Conservation (phyloP, 164 flowering plant genomes). For the Nymphaea colorata region DNA sequence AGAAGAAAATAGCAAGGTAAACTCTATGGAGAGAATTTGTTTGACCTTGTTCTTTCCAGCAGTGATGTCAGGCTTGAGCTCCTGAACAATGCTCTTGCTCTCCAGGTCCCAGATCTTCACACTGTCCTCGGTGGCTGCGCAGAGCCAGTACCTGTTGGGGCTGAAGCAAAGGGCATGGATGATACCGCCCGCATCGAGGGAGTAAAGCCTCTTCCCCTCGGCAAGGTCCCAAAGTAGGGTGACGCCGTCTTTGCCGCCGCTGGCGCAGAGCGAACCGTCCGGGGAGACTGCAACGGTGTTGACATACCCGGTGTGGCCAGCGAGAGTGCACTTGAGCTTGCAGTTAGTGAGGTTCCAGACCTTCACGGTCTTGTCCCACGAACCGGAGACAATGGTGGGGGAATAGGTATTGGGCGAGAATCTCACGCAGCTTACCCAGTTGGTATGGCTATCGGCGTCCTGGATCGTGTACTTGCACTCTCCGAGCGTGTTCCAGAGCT, state of each 20-base stretch:
- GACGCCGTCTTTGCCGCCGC: conserved; percentile 86
- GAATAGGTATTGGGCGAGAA: conserved; percentile 53
- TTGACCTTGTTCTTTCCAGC: conserved; percentile 24
- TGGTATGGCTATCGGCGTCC: conserved; percentile 34
- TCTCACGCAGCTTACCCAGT: conserved; percentile 77
- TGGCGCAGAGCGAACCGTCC: conserved; percentile 68
- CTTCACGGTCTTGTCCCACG: conserved; percentile 76
- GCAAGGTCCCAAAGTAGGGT: conserved; percentile 76
- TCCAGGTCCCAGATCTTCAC: conserved; percentile 6
- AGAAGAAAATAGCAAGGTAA: no score
- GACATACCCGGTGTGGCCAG: conserved; percentile 46
- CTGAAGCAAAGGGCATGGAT: conserved; percentile 77
- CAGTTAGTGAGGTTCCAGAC: conserved; percentile 75
- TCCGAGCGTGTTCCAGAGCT: conserved; percentile 85
- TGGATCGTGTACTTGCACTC: conserved; percentile 84
- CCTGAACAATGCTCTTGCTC: conserved; percentile 39
- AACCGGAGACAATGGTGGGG: conserved; percentile 73
- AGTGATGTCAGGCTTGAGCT: conserved; percentile 46
- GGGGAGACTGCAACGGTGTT: conserved; percentile 77
- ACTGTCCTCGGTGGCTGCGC: conserved; percentile 5
- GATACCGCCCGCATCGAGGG: conserved; percentile 57
- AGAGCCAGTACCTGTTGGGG: conserved; percentile 46
- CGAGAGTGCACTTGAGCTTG: conserved; percentile 43
- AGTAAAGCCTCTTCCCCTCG: conserved; percentile 68
- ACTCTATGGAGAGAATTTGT: neutral